Conservation (phyloP, 192 early-diverging fungal genomes). For the Backusella liffmaniae region DNA sequence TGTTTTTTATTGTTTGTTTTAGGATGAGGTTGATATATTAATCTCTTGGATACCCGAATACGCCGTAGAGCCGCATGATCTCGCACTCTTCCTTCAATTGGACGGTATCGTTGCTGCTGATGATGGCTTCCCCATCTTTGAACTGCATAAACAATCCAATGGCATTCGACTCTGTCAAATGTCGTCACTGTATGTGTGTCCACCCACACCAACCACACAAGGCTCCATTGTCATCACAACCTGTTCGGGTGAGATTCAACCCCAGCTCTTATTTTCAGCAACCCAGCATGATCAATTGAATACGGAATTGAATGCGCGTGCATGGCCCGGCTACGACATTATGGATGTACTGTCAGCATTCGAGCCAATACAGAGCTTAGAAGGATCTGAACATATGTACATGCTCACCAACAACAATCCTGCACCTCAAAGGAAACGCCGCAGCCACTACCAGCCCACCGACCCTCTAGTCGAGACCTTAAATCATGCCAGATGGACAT, state of each 20-base stretch:
- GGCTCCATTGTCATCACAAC: conserved; percentile 28
- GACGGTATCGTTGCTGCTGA: conserved; percentile 24
- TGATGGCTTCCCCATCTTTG: conserved; percentile 6
- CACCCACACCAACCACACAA: conserved; percentile 5
- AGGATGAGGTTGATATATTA: conserved; percentile 2
- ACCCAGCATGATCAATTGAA: neutral
- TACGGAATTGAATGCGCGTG: neutral
- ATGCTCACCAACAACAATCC: neutral
- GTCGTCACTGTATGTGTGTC: conserved; percentile 21
- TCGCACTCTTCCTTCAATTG: conserved; percentile 4
- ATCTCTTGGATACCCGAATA: conserved; percentile 35
- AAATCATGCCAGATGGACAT: conserved; percentile 62
- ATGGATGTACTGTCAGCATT: conserved; percentile 30
- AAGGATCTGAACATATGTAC: neutral
- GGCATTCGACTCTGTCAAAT: conserved; percentile 7
- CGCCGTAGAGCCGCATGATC: conserved; percentile 19
- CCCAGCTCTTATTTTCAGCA: conserved; percentile 22
- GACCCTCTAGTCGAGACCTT: conserved; percentile 10
- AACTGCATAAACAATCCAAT: conserved; percentile 11
- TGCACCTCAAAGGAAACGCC: neutral
- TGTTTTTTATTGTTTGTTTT: neutral
- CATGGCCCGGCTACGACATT: conserved; percentile 30
- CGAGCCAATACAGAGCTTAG: conserved; percentile 12
- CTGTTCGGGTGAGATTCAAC: conserved; percentile 23
- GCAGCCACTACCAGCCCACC: neutral